Base-by-base conservation (phyloP, 2,329 filamentous ascomycete genomes). In the Pseudogymnoascus sp. region DNA sequence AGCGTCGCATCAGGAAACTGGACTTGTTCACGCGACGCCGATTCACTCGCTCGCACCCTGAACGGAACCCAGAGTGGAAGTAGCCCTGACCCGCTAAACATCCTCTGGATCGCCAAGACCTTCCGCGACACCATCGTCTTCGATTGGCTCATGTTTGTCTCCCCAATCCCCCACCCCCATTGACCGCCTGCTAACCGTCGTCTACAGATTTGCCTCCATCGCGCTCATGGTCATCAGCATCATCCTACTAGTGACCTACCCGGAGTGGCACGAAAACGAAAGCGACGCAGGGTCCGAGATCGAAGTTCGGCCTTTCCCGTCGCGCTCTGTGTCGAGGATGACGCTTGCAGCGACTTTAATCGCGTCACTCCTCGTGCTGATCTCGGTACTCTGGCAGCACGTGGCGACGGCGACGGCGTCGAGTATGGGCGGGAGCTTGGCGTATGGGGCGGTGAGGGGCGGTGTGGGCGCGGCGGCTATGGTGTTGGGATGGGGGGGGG, bases 101-200 rank as follows among this genome's bases (percentile, higher is more conserved):
- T 99, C 71, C 92, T 99, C 71, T 99, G 93, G 94, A 85, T 99
- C 62, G 93, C 94, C 21, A 88, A 88, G 69, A 96, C 96, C 68
- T 99, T 99, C 79, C 97, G 97, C 77, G 92, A 97, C 75, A 93
- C 92, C 77, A 94, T 99, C 74, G 93, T 99, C 50, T 99, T 99
- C 74, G 94, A 94, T 10, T 97, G 97, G 73, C 79, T 99, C n/a
- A 88, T 99, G 89, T 94, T 76, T 80, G 89, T 11, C 31, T 79
- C 12, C 14, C 14, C 23, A 25, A 25, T 6, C 11, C 16, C 40
- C 7, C 25, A n/a, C 21, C 11, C 21, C 16, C 18, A 7, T 40
- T n/a, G 6, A 10, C 12, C 25, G 12, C 21, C 21, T 25, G 21
- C 5, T 50, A 50, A 44, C 10, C 1, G 11, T 44, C 10, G 4